phyloP scores from a whole-genome alignment of 371 early-diverging fungal genomes.

The Saksenaea oblongispora region DNA sequence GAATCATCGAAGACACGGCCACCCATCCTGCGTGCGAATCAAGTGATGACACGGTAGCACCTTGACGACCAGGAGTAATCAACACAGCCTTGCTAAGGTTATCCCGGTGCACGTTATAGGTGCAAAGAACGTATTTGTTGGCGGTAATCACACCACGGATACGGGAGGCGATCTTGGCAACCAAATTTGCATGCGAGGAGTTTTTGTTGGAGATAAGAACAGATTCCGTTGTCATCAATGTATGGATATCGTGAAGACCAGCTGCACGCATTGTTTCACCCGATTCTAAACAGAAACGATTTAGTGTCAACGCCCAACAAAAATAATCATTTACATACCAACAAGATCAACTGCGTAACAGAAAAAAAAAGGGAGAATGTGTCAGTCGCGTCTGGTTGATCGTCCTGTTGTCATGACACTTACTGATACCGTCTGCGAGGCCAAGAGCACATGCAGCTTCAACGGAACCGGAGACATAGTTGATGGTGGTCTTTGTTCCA shows the following conservation, averaged over 20 bases:
- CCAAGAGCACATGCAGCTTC: conserved; percentile 96
- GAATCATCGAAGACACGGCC: conserved; percentile 89
- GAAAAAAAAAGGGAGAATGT: background rate
- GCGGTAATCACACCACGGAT: conserved; percentile 93
- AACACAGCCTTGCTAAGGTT: conserved; percentile 62
- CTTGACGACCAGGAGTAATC: conserved; percentile 91
- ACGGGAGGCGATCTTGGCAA: conserved; percentile 76
- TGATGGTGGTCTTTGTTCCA: conserved; percentile 68
- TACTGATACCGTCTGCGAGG: conserved; percentile 95
- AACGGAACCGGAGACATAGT: conserved; percentile 91
- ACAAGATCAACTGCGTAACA: conserved; percentile 57
- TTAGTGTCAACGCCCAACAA: background rate
- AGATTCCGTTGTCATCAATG: conserved; percentile 82
- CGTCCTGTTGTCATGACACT: background rate
- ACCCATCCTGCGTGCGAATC: conserved; percentile 88
- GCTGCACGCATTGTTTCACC: conserved; percentile 99
- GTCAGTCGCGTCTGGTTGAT: background rate
- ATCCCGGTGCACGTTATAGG: conserved; percentile 81
- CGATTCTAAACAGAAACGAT: conserved; percentile 73
- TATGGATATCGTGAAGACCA: conserved; percentile 85
- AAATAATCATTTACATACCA: conserved; percentile 29
- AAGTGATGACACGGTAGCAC: conserved; percentile 86
- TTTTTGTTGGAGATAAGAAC: conserved; percentile 81
- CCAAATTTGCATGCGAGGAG: conserved; percentile 61
- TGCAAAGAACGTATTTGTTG: conserved; percentile 82